Evolutionary conservation across 2,329 filamentous ascomycete genomes (phyloP), one percentile per base, ranked within the genome.

Genomic region (Blastomyces parvus): DNA sequence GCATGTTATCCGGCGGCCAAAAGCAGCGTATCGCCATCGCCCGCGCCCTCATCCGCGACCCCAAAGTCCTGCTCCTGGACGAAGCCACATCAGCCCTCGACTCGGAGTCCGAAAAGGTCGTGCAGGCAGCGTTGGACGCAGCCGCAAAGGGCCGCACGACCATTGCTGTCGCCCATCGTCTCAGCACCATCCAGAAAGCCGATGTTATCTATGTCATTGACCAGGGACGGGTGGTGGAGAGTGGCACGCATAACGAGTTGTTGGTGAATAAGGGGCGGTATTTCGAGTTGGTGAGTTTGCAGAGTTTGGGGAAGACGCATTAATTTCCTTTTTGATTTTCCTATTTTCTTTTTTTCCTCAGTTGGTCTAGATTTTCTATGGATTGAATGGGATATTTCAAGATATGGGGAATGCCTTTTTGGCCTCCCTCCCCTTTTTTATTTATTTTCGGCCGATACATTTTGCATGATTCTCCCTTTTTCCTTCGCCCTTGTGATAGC

Each of bases 151-250:
- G 87, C 55, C 84, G 91, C 60, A 96, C 91, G 7, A 97, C 93
- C 0, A 94, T 99, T 66, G 92, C 93, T 0, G 93, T 99, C 0
- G 94, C 94, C 2, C 93, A 99, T 76, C 83, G 94, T 30, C 79
- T 99, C 6, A 91, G 87, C 71, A 97, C 94, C 0, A 97, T 97
- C 65, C 91, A 96, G 73, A 92, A 94, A 73, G 93, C 93, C 0
- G 93, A 97, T 72, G 79, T 93, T 59, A 97, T 97, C 69, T 97
- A 95, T 68, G 93, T 97, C n/a, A 94, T 97, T 73, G 92, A 97
- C 74, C 87, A 90, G 70, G 94, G 93, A 8, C 83, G 85, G 64
- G 85, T 97, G 53, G 89, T 95, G 0, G 93, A 97, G 79, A 83
- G 84, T 68, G 93, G 93, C 5, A 91, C 86, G 9, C 93, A 97